Evolutionary conservation across 2,329 filamentous ascomycete genomes (phyloP).

Genomic region (Clonostachys byssicola): DNA sequence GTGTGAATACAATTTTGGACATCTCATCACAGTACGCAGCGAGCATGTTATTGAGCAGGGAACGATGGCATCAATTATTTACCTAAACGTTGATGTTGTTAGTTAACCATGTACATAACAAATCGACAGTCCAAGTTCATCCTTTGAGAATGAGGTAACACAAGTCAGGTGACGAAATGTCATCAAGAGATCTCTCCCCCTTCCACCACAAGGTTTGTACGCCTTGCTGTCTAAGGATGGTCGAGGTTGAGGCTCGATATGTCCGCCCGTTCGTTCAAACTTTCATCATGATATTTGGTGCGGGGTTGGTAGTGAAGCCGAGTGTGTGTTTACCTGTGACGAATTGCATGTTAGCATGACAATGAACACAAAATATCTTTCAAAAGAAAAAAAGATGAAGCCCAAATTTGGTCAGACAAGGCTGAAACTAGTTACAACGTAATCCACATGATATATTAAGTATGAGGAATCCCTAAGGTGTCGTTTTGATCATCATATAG

Average conservation of each 20-base stretch:
- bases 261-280: conserved; percentile 69
- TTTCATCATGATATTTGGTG: conserved; percentile 49
- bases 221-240: conserved; percentile 46
- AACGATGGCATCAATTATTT: too few species aligned
- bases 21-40: conserved; percentile 28
- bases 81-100: too few species aligned
- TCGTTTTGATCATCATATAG: conserved; percentile 57
- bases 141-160: conserved; percentile 15
- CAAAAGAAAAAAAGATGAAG: too few species aligned
- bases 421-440: conserved; percentile 60
- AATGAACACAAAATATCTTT: too few species aligned
- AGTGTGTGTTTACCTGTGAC: conserved; percentile 31
- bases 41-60: too few species aligned
- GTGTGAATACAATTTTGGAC: conserved; percentile 54
- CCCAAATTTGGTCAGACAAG: conserved; percentile 56
- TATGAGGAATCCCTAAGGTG: conserved; percentile 65
- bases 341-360: conserved; percentile 28
- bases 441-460: conserved; percentile 63
- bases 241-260: conserved; percentile 50
- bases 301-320: conserved; percentile 2
- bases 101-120: too few species aligned
- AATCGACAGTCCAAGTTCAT: too few species aligned
- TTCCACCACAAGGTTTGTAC: conserved; percentile 59
- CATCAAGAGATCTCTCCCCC: conserved; percentile 54
- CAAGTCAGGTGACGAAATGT: conserved; percentile 62